Evolutionary conservation across 2,329 filamentous ascomycete genomes (phyloP).

Genomic region (Neonectria sp.): DNA sequence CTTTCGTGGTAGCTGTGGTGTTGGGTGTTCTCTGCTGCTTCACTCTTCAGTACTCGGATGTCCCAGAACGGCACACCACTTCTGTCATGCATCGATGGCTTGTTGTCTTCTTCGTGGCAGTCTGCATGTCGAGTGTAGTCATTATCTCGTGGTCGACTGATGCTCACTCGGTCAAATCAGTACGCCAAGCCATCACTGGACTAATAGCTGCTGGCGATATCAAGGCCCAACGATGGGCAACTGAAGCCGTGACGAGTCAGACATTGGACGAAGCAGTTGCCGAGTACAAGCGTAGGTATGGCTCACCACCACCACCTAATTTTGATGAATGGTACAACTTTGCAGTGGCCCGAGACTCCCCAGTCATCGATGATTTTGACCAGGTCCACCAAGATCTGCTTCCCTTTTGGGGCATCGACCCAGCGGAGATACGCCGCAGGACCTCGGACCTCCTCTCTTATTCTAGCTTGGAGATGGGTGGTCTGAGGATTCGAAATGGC

Average conservation of each 20-base stretch:
- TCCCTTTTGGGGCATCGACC: constrained; percentile 82
- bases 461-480: constrained; percentile 55
- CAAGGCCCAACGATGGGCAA: constrained; percentile 33
- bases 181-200: constrained; percentile 31
- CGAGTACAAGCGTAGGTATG: constrained; percentile 61
- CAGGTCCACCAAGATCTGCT: constrained; percentile 80
- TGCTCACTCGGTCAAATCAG: background rate
- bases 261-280: constrained; percentile 51
- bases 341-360: constrained; percentile 72
- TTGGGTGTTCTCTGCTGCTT: too few relatives aligned
- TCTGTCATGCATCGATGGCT: too few relatives aligned
- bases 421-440: constrained; percentile 74
- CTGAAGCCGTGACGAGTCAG: constrained; percentile 39
- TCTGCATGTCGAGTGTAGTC: constrained; percentile 20
- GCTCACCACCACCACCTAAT: constrained; percentile 80
- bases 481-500: constrained; percentile 73
- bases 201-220: constrained; percentile 30
- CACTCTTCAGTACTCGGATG: too few relatives aligned
- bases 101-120: too few relatives aligned
- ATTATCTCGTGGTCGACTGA: constrained; percentile 6
- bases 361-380: constrained; percentile 83
- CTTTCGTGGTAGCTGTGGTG: too few relatives aligned
- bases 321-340: constrained; percentile 89
- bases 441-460: constrained; percentile 51
- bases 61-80: too few relatives aligned